phyloP scores from a whole-genome alignment of 116 monocot species.

The Posidonia oceanica region DNA sequence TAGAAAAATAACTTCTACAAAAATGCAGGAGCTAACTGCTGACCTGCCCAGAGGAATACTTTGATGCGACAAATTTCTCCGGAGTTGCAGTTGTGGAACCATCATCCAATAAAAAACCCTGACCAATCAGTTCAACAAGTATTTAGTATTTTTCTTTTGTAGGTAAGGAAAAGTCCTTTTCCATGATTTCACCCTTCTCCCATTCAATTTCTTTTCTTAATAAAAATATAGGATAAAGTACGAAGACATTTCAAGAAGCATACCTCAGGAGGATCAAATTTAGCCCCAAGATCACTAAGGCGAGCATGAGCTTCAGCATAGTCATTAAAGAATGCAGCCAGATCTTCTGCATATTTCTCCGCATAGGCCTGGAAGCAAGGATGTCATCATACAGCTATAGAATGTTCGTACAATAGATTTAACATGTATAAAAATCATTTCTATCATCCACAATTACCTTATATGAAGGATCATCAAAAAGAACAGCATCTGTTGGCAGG shows the following conservation, averaged over 20 bases:
- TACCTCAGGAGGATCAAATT: slow-evolving; percentile 92
- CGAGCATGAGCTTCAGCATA: slow-evolving; percentile 98
- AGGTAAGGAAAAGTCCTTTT: not conserved
- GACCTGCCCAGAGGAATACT: slow-evolving; percentile 10
- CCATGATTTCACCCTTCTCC: not conserved
- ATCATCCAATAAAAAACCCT: slow-evolving; percentile 65
- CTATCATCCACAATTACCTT: slow-evolving; percentile 33
- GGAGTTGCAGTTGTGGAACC: slow-evolving; percentile 26
- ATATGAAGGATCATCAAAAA: slow-evolving; percentile 93
- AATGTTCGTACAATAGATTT: not conserved
- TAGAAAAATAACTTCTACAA: not conserved
- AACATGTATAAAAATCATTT: not conserved
- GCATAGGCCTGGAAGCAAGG: slow-evolving; percentile 49
- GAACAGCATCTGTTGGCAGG: slow-evolving; percentile 85
- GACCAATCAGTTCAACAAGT: slow-evolving; percentile 5
- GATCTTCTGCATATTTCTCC: slow-evolving; percentile 91
- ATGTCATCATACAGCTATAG: not conserved
- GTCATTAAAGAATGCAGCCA: slow-evolving; percentile 80
- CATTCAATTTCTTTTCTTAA: too few relatives aligned
- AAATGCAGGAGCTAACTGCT: not conserved
- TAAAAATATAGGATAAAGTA: not conserved
- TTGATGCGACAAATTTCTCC: slow-evolving; percentile 56
- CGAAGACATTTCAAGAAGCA: not conserved
- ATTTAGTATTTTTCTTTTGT: not conserved
- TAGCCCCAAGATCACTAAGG: slow-evolving; percentile 87